Evolutionary conservation across 768 basidiomycete species (phyloP).

Genomic region (Suillus decipiens): DNA sequence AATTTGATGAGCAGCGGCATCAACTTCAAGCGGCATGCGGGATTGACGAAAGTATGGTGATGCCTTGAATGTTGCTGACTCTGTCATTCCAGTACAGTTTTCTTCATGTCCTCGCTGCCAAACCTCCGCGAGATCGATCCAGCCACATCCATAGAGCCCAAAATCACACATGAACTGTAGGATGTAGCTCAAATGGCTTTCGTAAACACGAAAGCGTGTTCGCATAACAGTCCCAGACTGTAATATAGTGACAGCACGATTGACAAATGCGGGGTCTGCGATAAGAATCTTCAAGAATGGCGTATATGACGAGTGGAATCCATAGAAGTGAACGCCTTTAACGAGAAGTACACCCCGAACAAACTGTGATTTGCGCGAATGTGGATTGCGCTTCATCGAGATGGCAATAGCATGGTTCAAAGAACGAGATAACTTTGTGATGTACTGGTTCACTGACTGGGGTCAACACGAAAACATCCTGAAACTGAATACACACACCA

Average conservation of each 20-base stretch:
- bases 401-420: slow-evolving; percentile 86
- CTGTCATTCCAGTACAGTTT: slow-evolving; percentile 17
- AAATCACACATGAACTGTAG: slow-evolving; percentile 96
- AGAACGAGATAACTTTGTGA: slow-evolving; percentile 65
- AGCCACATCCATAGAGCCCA: slow-evolving; percentile 92
- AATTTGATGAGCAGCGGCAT: slow-evolving; percentile 79
- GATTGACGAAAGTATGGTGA: slow-evolving; percentile 71
- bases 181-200: slow-evolving; percentile 85
- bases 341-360: slow-evolving; percentile 80
- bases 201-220: slow-evolving; percentile 77
- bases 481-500: slow-evolving; percentile 45
- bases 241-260: slow-evolving; percentile 72
- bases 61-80: slow-evolving; percentile 35
- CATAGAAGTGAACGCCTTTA: slow-evolving; percentile 96
- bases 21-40: slow-evolving; percentile 77
- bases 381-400: slow-evolving; percentile 73
- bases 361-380: slow-evolving; percentile 56
- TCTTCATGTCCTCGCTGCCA: slow-evolving; percentile 53
- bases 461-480: not conserved
- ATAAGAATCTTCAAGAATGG: slow-evolving; percentile 90
- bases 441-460: slow-evolving; percentile 68
- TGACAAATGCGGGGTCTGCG: slow-evolving; percentile 67
- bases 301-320: slow-evolving; percentile 80
- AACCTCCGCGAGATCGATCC: slow-evolving; percentile 73
- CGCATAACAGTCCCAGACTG: slow-evolving; percentile 83